Evolutionary conservation across 2,329 filamentous ascomycete species (phyloP).

Genomic region (Aspergillus tubingensis): DNA sequence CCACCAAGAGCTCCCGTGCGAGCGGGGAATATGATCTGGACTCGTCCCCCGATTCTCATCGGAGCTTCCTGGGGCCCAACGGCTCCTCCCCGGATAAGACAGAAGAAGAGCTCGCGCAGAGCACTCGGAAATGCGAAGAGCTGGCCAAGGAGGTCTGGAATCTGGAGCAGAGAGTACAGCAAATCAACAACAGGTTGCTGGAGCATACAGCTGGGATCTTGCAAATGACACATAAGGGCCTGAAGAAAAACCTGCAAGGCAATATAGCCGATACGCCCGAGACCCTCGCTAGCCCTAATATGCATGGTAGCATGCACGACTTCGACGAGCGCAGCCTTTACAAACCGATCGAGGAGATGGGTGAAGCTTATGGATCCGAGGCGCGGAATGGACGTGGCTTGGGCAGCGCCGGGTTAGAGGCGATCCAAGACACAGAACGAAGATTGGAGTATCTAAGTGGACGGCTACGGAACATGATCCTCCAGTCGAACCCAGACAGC

Average conservation of each 20-base stretch:
- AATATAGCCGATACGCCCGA: constrained; percentile 70
- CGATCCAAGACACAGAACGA: constrained; percentile 63
- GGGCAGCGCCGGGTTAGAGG: constrained; percentile 38
- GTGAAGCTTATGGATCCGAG: constrained; percentile 45
- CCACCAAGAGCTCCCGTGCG: constrained; percentile 58
- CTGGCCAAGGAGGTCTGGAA: constrained; percentile 77
- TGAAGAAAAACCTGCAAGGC: constrained; percentile 59
- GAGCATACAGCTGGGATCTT: constrained; percentile 92
- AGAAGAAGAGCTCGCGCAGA: constrained; percentile 72
- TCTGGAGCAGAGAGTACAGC: constrained; percentile 74
- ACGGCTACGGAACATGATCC: constrained; percentile 66
- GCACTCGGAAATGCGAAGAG: constrained; percentile 81
- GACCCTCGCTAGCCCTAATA: constrained; percentile 67
- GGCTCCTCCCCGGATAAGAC: constrained; percentile 53
- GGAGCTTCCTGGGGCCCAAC: constrained; percentile 52
- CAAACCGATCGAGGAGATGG: constrained; percentile 65
- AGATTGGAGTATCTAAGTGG: constrained; percentile 69
- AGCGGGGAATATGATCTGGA: constrained; percentile 43
- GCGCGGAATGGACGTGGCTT: constrained; percentile 20
- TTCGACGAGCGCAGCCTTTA: constrained; percentile 81
- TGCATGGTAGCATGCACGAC: constrained; percentile 56
- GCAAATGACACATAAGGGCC: constrained; percentile 80
- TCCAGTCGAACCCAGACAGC: constrained; percentile 44
- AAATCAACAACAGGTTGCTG: constrained; percentile 73
- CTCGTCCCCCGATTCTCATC: constrained; percentile 51